A percentile compares a stretch with the other conserved stretches of the same genome.
Evolutionary conservation across 768 basidiomycete genomes (phyloP).

Genomic region (Termitomyces sp.): DNA sequence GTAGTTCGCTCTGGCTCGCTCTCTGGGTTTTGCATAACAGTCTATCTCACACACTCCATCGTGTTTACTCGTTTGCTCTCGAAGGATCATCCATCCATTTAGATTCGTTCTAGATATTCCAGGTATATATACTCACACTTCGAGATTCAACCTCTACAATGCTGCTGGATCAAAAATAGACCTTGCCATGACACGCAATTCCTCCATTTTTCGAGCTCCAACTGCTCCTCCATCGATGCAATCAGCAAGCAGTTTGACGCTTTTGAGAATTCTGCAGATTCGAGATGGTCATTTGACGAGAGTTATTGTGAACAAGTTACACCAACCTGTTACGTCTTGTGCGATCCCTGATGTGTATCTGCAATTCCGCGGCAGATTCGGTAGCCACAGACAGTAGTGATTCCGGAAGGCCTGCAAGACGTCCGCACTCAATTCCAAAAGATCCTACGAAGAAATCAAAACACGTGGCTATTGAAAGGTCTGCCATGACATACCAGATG

Average conservation of each 20-base stretch:
- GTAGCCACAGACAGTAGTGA: constrained; percentile 60
- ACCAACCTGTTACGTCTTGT: constrained; percentile 47
- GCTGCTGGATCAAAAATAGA: constrained; percentile 9
- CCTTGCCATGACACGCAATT: constrained; percentile 8
- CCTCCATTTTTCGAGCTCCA: neutral
- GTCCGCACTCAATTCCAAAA: constrained; percentile 90
- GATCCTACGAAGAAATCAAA: constrained; percentile 42
- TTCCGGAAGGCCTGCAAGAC: constrained; percentile 81
- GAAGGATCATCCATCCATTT: neutral
- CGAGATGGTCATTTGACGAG: neutral
- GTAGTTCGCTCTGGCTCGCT: neutral
- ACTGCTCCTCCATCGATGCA: neutral
- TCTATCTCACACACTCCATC: neutral
- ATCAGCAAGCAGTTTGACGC: constrained; percentile 6
- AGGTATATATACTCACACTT: neutral
- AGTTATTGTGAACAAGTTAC: neutral
- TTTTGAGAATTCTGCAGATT: constrained; percentile 9
- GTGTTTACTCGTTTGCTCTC: neutral
- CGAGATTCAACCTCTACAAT: constrained; percentile 2
- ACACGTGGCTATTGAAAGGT: neutral
- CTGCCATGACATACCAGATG: constrained; percentile 36
- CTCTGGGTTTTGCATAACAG: neutral
- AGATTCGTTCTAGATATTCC: neutral
- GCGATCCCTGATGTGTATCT: constrained; percentile 46
- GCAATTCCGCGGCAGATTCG: constrained; percentile 51